A percentile compares a stretch with the other conserved stretches of the same genome.
Evolutionary conservation across 257 asterid genomes (phyloP).

Genomic region (Solanum piurae): DNA sequence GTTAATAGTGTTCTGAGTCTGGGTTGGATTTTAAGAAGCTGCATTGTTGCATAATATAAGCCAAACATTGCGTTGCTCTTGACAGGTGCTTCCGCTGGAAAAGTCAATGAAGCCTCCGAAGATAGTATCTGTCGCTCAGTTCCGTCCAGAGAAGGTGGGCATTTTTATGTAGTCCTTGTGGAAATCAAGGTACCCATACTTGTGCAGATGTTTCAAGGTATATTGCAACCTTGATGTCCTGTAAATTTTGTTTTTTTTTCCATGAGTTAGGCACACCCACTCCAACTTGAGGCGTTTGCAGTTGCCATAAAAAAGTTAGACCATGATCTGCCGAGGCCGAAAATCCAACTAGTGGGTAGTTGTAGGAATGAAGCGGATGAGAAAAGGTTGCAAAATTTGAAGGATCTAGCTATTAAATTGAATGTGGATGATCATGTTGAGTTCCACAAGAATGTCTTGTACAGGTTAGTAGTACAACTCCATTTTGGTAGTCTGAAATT

Average conservation of each 20-base stretch:
- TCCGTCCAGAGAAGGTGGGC: constrained; percentile 98
- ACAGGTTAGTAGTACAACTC: constrained; percentile 44
- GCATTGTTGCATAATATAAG: neutral
- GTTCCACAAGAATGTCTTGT: constrained; percentile 75
- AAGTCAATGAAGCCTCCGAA: constrained; percentile 51
- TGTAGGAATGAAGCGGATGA: constrained; percentile 96
- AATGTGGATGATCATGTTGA: constrained; percentile 67
- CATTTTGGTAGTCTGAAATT: neutral
- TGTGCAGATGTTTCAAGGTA: neutral
- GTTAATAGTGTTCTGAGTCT: neutral
- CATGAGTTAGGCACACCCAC: constrained; percentile 56
- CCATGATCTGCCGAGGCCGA: constrained; percentile 50
- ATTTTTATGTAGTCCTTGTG: constrained; percentile 24
- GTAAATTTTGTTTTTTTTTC: constrained; percentile 6
- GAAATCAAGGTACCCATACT: constrained; percentile 38
- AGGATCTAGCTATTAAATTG: constrained; percentile 59
- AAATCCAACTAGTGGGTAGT: constrained; percentile 85
- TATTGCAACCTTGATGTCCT: constrained; percentile 8
- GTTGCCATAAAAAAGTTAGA: constrained; percentile 44
- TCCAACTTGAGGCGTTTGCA: constrained; percentile 93
- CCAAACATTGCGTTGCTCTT: neutral
- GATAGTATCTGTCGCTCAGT: constrained; percentile 88
- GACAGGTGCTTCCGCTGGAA: constrained; percentile 65
- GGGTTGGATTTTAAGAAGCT: neutral
- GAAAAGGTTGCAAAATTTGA: constrained; percentile 69